Evolutionary conservation across 2,329 filamentous ascomycete genomes (phyloP), one percentile per base, ranked within the genome.

Genomic region (Scedosporium apiospermum): DNA sequence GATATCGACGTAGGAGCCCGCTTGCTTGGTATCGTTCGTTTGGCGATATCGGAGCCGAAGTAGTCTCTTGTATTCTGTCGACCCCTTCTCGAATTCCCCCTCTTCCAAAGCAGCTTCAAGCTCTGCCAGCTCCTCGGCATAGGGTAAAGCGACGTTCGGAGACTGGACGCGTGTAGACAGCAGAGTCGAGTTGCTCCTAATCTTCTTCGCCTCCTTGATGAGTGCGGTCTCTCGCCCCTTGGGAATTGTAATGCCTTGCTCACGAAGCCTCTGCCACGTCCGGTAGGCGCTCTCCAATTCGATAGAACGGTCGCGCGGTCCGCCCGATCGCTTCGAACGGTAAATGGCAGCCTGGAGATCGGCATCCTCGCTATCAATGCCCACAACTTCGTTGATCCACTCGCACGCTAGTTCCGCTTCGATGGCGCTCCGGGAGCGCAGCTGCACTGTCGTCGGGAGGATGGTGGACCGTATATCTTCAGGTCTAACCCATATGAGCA

Each of bases 401-500:
- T 87, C 80, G 61, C 82, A 82, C n/a, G 79, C 71, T 3, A 88
- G 73, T 66, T 91, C 87, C 1, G 82, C 77, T 61, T 88, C 78
- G 4, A 89, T 71, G 4, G 83, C 78, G 23, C 79, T 71, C 57
- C 85, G 86, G 51, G 74, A 80, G n/a, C 88, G 82, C 1, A 77
- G 72, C 41, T 77, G 72, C 2, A 89, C 70, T 1, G 77, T 75
- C 61, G 82, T 82, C 0, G 93, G 88, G 6, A 96, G 64, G 1
- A 90, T 67, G 9, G 46, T 55, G 1, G 72, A 65, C 6, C 73
- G 68, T 66, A 85, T 85, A 63, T 91, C 88, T 0, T 82, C 77
- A 53, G 87, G 78, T 1, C 83, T 80, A 3, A 87, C 69, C 87
- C 92, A 93, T 46, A 93, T 71, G 1, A 98, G 80, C 78, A 93